Base-by-base conservation (phyloP, 2,329 filamentous ascomycete genomes). In the Diaporthe citrichinensis region DNA sequence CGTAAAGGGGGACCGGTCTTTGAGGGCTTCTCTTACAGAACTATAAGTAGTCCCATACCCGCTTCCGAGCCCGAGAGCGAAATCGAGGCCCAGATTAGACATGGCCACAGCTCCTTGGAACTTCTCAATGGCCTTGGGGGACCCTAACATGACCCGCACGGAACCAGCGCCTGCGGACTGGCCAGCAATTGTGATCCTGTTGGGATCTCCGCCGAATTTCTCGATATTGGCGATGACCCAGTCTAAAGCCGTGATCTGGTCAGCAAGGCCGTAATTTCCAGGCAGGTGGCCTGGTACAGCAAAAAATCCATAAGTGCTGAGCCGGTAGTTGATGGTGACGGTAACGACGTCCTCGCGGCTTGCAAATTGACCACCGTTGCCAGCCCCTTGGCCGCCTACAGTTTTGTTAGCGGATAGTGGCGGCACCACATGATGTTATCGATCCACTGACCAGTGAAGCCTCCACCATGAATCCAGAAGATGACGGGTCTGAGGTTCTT, bases 1-100 rank as follows among this genome's bases (percentile, higher is more conserved):
- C 36, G 36, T 7, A 28, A 23, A 25, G 9, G n/a, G n/a, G 36
- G 9, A 36, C 1, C 10, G 10, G 4, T 28, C 36, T 44, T 41
- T 28, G 58, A 9, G 57, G 57, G 14, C 10, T 34, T 51, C 10
- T 51, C 61, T 67, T 36, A 51, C 61, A n/a, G 61, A 67, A n/a
- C 61, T 67, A 51, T 67, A 67, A 20, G 61, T 67, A 14, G 61
- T 67, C 44, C 61, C 61, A 51, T 67, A 67, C 5, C 61, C 61
- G 41, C 61, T 51, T 49, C 28, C 44, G 7, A 67, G 44, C 17
- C 44, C 61, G 14, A 67, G 61, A 49, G 61, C 44, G 44, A 67
- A 67, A 28, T 67, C 61, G 23, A 67, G 44, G n/a, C 61, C 61
- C 10, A 67, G 20, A 23, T 67, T 49, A 10, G 61, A 67, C 61